phyloP scores from a whole-genome alignment of 75 land plant species.

The Pinus albicaulis region DNA sequence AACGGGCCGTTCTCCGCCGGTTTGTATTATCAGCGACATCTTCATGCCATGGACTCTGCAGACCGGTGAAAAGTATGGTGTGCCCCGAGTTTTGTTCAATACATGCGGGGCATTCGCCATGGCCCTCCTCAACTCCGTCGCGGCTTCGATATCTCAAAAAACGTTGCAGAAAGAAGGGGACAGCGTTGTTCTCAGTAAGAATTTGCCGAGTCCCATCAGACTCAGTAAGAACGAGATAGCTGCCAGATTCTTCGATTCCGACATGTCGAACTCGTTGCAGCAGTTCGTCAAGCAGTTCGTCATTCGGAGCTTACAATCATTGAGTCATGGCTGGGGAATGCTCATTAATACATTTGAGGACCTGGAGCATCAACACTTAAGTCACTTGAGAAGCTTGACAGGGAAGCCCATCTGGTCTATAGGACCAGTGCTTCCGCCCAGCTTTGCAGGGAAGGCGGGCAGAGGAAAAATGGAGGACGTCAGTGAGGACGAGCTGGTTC shows the following conservation, averaged over 20 bases:
- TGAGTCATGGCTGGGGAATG: slow-evolving; percentile 13
- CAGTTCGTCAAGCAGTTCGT: too few species aligned
- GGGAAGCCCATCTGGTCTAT: neutral
- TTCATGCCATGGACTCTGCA: neutral
- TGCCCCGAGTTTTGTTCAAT: neutral
- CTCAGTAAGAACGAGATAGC: too few species aligned
- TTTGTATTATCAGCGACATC: neutral
- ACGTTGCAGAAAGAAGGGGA: neutral
- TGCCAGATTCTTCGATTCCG: too few species aligned
- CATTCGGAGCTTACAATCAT: neutral
- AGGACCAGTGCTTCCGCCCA: slow-evolving; percentile 29
- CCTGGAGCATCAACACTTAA: slow-evolving; percentile 21
- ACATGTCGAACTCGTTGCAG: neutral
- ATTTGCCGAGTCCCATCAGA: too few species aligned
- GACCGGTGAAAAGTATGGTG: neutral
- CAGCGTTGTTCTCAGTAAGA: neutral
- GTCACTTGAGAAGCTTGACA: slow-evolving; percentile 5
- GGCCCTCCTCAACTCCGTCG: neutral
- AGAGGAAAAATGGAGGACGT: neutral
- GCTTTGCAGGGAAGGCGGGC: neutral
- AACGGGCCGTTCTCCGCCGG: neutral
- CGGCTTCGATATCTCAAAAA: neutral
- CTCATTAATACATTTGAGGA: slow-evolving; percentile 34
- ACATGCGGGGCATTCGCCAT: neutral
- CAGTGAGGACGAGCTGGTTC: neutral